Percentiles rank a stretch among this genome's conserved stretches.
Conservation (phyloP, 768 basidiomycete species). For the Polyporus arcularius region DNA sequence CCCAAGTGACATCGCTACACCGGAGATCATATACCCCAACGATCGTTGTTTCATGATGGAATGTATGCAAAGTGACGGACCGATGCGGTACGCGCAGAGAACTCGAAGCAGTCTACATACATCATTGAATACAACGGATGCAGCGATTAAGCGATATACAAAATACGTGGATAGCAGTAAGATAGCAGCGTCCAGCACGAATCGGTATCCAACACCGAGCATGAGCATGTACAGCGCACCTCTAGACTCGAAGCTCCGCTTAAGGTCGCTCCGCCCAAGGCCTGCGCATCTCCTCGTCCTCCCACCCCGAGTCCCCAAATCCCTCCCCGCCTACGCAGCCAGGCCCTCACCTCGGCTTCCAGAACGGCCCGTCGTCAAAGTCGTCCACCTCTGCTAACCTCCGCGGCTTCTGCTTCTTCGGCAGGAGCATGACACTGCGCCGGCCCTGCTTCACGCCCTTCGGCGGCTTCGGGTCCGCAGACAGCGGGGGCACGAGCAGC, state of each 20-base stretch:
- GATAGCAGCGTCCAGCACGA: constrained; percentile 9
- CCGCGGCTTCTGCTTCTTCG: constrained; percentile 22
- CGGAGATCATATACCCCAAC: too few relatives aligned
- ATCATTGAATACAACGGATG: not conserved
- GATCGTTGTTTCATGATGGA: too few relatives aligned
- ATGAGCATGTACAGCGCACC: too few relatives aligned
- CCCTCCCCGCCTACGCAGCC: not conserved
- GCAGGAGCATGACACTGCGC: constrained; percentile 16
- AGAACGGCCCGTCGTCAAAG: constrained; percentile 13
- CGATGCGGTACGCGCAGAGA: not conserved
- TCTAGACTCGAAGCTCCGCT: too few relatives aligned
- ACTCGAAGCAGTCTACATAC: not conserved
- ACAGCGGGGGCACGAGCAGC: constrained; percentile 4
- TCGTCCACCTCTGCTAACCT: constrained; percentile 9
- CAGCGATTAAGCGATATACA: constrained; percentile 13
- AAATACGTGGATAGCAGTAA: constrained; percentile 15
- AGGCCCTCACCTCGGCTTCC: constrained; percentile 16
- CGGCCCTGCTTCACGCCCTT: constrained; percentile 13
- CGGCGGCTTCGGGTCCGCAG: constrained; percentile 12
- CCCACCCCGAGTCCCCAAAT: not conserved
- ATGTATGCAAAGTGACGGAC: not conserved
- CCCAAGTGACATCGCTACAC: too few relatives aligned
- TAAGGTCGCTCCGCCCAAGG: too few relatives aligned
- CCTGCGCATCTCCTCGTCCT: not conserved
- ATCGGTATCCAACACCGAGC: not conserved